A percentile compares a stretch with the other conserved stretches of the same genome.
phyloP scores from a whole-genome alignment of 768 basidiomycete species.

The Dentipellis sp. region DNA sequence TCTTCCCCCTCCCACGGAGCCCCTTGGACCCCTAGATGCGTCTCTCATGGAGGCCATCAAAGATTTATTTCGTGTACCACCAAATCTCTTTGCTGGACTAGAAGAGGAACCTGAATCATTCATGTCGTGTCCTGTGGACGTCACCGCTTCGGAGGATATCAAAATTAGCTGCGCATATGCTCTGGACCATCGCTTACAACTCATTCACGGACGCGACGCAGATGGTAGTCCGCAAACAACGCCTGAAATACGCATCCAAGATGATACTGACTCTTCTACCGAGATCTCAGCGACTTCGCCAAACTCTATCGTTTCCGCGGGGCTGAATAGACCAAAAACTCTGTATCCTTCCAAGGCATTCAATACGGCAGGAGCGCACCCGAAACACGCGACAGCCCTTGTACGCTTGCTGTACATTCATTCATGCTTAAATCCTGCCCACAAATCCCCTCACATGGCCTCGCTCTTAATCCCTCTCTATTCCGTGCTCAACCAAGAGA shows the following conservation, averaged over 20 bases:
- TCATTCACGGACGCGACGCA: slow-evolving; percentile 26
- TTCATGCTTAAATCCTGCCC: slow-evolving; percentile 60
- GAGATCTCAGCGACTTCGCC: slow-evolving; percentile 29
- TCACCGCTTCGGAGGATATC: slow-evolving; percentile 1
- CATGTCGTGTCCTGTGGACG: slow-evolving; percentile 9
- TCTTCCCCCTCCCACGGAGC: slow-evolving; percentile 13
- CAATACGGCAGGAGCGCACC: slow-evolving; percentile 40
- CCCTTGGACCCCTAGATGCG: slow-evolving; percentile 7
- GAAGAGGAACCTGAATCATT: slow-evolving; percentile 9
- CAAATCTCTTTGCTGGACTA: slow-evolving; percentile 10
- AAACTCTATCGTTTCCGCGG: slow-evolving; percentile 16
- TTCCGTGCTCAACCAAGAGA: slow-evolving; percentile 49
- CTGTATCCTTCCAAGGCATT: slow-evolving; percentile 38
- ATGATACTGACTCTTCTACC: slow-evolving; percentile 10
- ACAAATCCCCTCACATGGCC: slow-evolving; percentile 57
- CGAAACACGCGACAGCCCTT: slow-evolving; percentile 51
- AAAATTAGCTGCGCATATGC: slow-evolving; percentile 31
- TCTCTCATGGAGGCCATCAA: slow-evolving; percentile 12
- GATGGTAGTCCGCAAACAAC: slow-evolving; percentile 18
- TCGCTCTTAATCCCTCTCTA: slow-evolving; percentile 66
- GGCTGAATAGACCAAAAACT: slow-evolving; percentile 25
- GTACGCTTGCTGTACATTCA: slow-evolving; percentile 68
- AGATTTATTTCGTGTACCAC: slow-evolving; percentile 13
- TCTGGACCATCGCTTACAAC: slow-evolving; percentile 44
- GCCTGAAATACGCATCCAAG: slow-evolving; percentile 31